Evolutionary conservation across 768 basidiomycete genomes (phyloP).

Genomic region (Russula sp.): DNA sequence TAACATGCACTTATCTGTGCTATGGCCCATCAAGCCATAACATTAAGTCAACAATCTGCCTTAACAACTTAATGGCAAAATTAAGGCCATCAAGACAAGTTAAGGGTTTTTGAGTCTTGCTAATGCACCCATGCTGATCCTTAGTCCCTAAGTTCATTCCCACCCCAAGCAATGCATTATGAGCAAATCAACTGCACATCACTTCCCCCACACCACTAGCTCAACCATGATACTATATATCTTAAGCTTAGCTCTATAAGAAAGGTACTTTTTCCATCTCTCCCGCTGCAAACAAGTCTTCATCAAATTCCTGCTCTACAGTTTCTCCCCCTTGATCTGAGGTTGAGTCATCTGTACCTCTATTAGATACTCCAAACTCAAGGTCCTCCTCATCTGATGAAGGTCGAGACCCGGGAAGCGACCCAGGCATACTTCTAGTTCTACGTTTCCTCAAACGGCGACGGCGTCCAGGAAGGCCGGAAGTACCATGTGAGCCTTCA

Average conservation of each 20-base stretch:
- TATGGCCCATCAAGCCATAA: no score
- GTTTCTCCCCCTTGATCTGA: conserved; percentile 54
- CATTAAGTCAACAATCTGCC: no score
- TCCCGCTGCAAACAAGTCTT: conserved; percentile 70
- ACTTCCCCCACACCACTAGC: no score
- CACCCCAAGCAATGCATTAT: no score
- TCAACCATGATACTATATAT: not conserved
- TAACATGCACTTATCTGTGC: no score
- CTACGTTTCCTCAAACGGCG: conserved; percentile 50
- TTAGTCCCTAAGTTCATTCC: no score
- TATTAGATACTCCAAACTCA: conserved; percentile 29
- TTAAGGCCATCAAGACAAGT: no score
- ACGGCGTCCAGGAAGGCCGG: conserved; percentile 35
- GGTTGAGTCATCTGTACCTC: conserved; percentile 29
- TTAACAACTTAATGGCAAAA: no score
- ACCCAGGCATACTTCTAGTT: conserved; percentile 83
- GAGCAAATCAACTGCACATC: no score
- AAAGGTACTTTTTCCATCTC: conserved; percentile 80
- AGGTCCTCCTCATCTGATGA: conserved; percentile 44
- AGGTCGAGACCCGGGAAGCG: conserved; percentile 40
- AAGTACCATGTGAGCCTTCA: conserved; percentile 36
- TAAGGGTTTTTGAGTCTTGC: no score
- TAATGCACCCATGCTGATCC: no score
- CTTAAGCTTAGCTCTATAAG: conserved; percentile 33
- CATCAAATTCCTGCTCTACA: conserved; percentile 70